Percentiles rank a stretch among this genome's conserved stretches.
These are phyloP conservation scores for Brassica juncea DNA, from an alignment of 345 rosid genomes.

Conservation along the genomic window DNA sequence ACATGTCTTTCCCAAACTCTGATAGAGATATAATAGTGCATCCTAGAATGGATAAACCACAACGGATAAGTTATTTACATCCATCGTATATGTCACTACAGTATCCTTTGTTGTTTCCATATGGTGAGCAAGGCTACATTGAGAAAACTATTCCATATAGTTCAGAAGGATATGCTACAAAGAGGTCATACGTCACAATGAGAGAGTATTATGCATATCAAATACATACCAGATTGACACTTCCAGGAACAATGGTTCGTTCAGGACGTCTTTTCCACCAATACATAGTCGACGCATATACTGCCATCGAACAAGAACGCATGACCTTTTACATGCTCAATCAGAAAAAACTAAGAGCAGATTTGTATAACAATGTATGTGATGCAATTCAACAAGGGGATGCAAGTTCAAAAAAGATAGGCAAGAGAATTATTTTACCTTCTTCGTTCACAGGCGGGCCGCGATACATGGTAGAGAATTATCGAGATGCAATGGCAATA, in stretches of 20 bases:
- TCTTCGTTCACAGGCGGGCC: not conserved
- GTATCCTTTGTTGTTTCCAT: not conserved
- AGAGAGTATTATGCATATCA: not conserved
- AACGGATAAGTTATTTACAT: not conserved
- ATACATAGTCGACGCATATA: not conserved
- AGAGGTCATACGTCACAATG: not conserved
- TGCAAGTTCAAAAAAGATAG: not conserved
- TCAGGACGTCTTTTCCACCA: not conserved
- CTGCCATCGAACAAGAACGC: not conserved
- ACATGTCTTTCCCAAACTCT: not conserved
- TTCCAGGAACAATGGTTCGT: not conserved
- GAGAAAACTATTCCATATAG: not conserved
- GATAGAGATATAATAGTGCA: not conserved
- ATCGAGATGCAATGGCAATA: not conserved
- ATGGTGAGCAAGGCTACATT: not conserved
- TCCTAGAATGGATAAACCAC: not conserved
- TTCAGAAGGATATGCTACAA: not conserved
- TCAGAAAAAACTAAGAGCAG: not conserved
- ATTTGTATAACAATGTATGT: not conserved
- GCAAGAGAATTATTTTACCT: not conserved
- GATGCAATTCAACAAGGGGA: not conserved
- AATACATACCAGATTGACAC: not conserved
- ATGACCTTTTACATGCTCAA: not conserved
- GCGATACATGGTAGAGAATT: not conserved
- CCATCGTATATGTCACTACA: not conserved